Evolutionary conservation across 495 filamentous ascomycete species (phyloP).

Genomic region (Penicillium samsonianum): DNA sequence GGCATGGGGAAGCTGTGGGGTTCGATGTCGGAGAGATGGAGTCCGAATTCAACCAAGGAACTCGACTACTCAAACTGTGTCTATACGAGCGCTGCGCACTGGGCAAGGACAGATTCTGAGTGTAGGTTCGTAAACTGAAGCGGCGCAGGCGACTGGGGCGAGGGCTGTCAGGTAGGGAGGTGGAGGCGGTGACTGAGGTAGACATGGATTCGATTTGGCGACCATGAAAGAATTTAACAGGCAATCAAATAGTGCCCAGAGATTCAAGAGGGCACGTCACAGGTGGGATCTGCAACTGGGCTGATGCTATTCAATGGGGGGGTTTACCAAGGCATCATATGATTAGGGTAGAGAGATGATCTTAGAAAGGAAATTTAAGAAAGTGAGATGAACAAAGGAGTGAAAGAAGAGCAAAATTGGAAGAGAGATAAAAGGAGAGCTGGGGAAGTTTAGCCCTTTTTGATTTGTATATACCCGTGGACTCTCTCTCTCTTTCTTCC

Average conservation of each 20-base stretch:
- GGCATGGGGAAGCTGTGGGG: conserved; percentile 34
- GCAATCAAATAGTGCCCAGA: conserved; percentile 1
- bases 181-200: conserved; percentile 45
- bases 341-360: conserved; percentile 1
- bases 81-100: conserved; percentile 34
- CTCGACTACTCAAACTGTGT: conserved; percentile 38
- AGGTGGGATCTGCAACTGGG: conserved; percentile 24
- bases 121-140: conserved; percentile 71
- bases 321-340: conserved; percentile 9
- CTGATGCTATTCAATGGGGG: conserved; percentile 10
- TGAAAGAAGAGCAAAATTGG: background rate
- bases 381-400: background rate
- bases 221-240: conserved; percentile 5
- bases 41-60: conserved; percentile 39
- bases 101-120: conserved; percentile 53
- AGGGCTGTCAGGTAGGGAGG: conserved; percentile 36
- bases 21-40: conserved; percentile 29
- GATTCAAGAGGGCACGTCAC: conserved; percentile 5
- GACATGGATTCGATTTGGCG: conserved; percentile 29
- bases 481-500: too few species aligned
- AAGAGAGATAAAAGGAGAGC: background rate
- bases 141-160: conserved; percentile 67
- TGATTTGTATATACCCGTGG: background rate
- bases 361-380: background rate
- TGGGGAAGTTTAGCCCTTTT: background rate